Base-by-base conservation (phyloP, 306 rosid genomes). In the Citrullus colocynthis region DNA sequence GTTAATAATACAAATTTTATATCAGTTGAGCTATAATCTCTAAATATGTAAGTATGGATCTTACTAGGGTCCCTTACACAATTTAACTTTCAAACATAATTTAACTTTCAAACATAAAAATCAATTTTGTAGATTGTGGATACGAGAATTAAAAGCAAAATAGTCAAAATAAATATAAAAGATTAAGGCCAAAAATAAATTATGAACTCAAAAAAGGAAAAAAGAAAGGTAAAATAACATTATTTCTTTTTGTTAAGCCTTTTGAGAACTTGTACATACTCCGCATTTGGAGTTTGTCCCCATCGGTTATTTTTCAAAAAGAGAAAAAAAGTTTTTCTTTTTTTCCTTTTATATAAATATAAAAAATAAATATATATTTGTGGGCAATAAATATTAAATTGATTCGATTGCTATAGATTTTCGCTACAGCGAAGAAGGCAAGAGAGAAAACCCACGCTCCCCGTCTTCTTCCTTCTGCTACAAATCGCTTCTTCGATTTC, bases 391-490 rank as follows among this genome's bases (percentile, higher is more conserved):
- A 74, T 52, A 56, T 55, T 8, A 20, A 54, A 17, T 59, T 30
- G 42, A 48, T 72, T 60, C 39, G 14, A 18, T 16, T 44, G 6
- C 37, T n/a, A 8, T 51, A 12, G 36, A 63, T 20, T 52, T 74
- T 48, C 65, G 80, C 69, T 59, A 83, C 86, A 80, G 77, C 72
- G 32, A 30, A 32, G 30, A 55, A 21, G 36, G 66, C 73, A 32
- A 56, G 8, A 36, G 21, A 63, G 9, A 73, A 58, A 76, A 76
- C n/a, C 79, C 36, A 76, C 79, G 67, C 69, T 60, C 61, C 78
- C 49, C 57, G 8, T 16, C 66, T 16, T 70, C 80, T 75, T 32
- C 78, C 9, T 17, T 55, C 54, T 67, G 52, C 80, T 52, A 11
- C 79, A 52, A 58, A 66, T 57, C 82, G 44, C 64, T 77, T 75